These are phyloP conservation scores for Pharnaceum exiguum DNA, from an alignment of 148 eudicot genomes.

Conservation along the genomic window DNA sequence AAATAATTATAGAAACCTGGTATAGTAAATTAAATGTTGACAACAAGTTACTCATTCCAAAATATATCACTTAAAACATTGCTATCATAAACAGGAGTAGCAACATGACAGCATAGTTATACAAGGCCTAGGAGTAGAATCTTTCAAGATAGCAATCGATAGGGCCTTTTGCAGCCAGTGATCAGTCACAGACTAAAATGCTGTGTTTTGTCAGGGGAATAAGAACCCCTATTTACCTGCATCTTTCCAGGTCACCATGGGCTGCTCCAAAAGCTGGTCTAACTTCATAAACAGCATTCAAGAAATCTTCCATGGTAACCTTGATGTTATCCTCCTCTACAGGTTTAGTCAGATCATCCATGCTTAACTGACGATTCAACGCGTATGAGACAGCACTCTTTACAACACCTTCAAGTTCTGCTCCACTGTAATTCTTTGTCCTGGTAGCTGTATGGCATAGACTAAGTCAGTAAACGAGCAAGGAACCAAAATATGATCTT, in stretches of 20 bases:
- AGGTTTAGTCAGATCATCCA: slow-evolving; percentile 90
- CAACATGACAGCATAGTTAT: too few relatives aligned
- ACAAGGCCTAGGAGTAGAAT: too few relatives aligned
- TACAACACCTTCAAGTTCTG: slow-evolving; percentile 99
- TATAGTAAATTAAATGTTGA: too few relatives aligned
- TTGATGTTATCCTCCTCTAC: slow-evolving; percentile 94
- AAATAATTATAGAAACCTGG: too few relatives aligned
- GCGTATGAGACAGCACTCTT: slow-evolving; percentile 98
- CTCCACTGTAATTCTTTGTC: slow-evolving; percentile 97
- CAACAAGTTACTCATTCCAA: too few relatives aligned
- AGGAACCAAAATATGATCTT: too few relatives aligned
- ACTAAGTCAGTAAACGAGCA: too few relatives aligned
- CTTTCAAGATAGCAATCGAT: too few relatives aligned
- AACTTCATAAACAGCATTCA: slow-evolving; percentile 79
- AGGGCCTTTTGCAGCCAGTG: too few relatives aligned
- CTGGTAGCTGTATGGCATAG: slow-evolving; percentile 56
- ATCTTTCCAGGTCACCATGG: slow-evolving; percentile 87
- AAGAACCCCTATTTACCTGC: slow-evolving; percentile 47
- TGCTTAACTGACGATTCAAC: slow-evolving; percentile 76
- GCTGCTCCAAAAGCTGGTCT: slow-evolving; percentile 98
- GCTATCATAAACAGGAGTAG: slow-evolving; percentile 4
- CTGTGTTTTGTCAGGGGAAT: neutral
- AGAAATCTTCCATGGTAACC: slow-evolving; percentile 93
- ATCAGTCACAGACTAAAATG: too few relatives aligned
- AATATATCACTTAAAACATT: neutral